Evolutionary conservation across 805 yeast species (phyloP), one percentile per base, ranked within the genome.

Genomic region (Saturnispora gosingensis): DNA sequence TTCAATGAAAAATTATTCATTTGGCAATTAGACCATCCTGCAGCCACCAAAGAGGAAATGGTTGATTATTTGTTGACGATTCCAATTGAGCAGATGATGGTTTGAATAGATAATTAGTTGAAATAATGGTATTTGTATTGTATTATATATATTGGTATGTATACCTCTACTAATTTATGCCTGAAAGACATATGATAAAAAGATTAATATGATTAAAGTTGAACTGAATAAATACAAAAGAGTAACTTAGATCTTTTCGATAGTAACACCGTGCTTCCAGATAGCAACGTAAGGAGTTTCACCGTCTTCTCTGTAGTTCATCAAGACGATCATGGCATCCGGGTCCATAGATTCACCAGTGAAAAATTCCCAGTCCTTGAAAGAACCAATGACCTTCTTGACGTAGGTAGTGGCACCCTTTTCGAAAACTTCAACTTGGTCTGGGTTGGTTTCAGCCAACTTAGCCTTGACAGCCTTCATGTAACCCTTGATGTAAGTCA

Each of bases 291-390:
- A 93, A 70, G 99, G 99, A 64, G 99, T 93, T 66, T 83, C 78
- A 80, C 99, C 99, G 72, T 93, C 98, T 80, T 93, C 99, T 78
- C 99, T 95, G 89, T 91, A 93, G 95, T 93, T 93, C 76, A 93
- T 86, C 73, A 93, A 82, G 64, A 89, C 88, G 70, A 93, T 76
- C 99, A 93, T 93, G 64, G 85, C 99, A 76, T 93, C 99, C 73
- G 99, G 99, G 83, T 93, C 97, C 99, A 93, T 93, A 71, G 96
- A 86, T 80, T 91, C 98, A 81, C 99, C 98, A 64, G 97, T 91
- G 90, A 76, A 93, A 82, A 93, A 93, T 72, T 93, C 99, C 95
- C 95, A 93, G 83, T 93, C 99, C 71, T 85, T 85, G 93, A 93
- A 93, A 74, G 90, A 85, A 67, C 83, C 85, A 67, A 93, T 73